Percentiles rank a stretch among this genome's conserved stretches.
Conservation (phyloP, 192 early-diverging fungal genomes). For the Chytriomyces sp. region DNA sequence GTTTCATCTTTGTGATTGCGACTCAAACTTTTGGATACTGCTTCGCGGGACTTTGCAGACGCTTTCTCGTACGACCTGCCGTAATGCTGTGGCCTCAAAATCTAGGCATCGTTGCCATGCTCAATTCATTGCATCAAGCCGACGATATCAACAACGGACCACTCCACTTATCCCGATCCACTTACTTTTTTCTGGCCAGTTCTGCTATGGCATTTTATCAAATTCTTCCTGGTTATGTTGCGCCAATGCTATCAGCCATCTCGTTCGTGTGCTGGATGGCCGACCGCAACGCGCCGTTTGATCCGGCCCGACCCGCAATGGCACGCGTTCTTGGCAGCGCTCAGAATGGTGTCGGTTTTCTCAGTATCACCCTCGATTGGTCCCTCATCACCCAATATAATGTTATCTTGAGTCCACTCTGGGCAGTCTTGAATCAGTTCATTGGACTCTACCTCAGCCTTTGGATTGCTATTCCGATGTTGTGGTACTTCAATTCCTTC, state of each 20-base stretch:
- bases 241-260: constrained; percentile 1
- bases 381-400: constrained; percentile 32
- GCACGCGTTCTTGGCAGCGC: not conserved
- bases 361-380: constrained; percentile 67
- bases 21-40: constrained; percentile 53
- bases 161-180: constrained; percentile 22
- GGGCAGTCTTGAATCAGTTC: constrained; percentile 70
- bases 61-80: constrained; percentile 81
- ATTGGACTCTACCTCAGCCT: constrained; percentile 71
- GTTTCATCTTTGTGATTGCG: not conserved
- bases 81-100: constrained; percentile 86
- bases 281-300: not conserved
- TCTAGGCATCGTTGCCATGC: constrained; percentile 76
- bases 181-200: not conserved
- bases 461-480: constrained; percentile 70
- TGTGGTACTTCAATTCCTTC: constrained; percentile 6
- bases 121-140: constrained; percentile 72
- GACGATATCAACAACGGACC: not conserved
- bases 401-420: constrained; percentile 76
- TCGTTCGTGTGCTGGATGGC: constrained; percentile 21
- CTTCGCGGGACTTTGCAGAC: constrained; percentile 63
- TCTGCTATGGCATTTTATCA: constrained; percentile 14
- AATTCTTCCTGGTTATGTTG: constrained; percentile 18
- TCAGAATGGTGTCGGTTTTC: constrained; percentile 56
- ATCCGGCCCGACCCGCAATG: not conserved